Conservation (phyloP, 2,329 filamentous ascomycete species). For the Mariannaea sp. region DNA sequence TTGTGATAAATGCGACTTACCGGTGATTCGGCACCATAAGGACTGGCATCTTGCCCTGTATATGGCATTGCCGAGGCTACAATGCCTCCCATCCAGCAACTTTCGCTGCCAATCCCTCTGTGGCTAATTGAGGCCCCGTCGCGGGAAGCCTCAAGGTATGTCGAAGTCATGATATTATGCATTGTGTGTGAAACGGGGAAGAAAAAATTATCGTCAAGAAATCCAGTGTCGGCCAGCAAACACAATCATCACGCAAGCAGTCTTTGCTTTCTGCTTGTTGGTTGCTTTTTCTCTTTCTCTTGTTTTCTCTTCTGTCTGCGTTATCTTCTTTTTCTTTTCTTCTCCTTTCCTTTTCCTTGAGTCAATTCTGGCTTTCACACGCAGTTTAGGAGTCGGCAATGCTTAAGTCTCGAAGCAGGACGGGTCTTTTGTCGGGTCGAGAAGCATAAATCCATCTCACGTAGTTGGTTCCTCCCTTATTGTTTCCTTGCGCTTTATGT, state of each 20-base stretch:
- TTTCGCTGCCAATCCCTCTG: conserved; percentile 20
- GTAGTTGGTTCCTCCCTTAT: conserved; percentile 15
- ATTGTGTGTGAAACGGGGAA: conserved; percentile 31
- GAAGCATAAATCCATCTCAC: conserved; percentile 37
- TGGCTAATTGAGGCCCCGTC: conserved; percentile 22
- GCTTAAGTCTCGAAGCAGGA: conserved; percentile 34
- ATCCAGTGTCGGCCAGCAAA: conserved; percentile 29
- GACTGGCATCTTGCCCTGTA: conserved; percentile 25
- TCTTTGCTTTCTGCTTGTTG: conserved; percentile 1
- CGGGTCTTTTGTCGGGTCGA: conserved; percentile 34
- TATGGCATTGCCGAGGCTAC: conserved; percentile 30
- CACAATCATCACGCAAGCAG: conserved; percentile 33
- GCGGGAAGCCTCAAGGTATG: conserved; percentile 28
- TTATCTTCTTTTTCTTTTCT: too few relatives aligned
- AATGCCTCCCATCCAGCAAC: conserved; percentile 31
- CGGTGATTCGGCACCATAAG: conserved; percentile 27
- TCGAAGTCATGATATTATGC: conserved; percentile 33
- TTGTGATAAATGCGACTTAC: conserved; percentile 18
- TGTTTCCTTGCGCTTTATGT: conserved; percentile 16
- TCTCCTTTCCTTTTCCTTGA: conserved; percentile 19
- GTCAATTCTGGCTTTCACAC: conserved; percentile 17
- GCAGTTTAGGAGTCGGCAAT: conserved; percentile 37
- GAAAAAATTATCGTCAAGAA: conserved; percentile 37
- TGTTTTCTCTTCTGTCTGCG: too few relatives aligned
- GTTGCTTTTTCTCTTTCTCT: not conserved